Percentiles rank a stretch among this genome's conserved stretches.
Conservation (phyloP, 352 stramenopile genomes). For the Halophytophthora batemanensis region DNA sequence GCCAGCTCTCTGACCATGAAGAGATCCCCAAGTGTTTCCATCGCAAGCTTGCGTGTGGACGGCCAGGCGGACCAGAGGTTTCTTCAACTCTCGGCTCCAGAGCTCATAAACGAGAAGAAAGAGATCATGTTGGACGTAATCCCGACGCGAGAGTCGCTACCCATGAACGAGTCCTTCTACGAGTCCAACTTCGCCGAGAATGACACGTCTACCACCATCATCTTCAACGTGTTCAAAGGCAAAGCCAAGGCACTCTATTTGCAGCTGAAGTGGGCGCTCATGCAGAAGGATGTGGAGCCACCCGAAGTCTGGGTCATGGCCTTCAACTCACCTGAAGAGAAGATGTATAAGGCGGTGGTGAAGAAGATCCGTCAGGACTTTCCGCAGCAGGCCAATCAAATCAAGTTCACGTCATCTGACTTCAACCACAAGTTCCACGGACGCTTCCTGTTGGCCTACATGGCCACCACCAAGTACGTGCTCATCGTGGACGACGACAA, state of each 20-base stretch:
- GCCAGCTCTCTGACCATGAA: constrained; percentile 12
- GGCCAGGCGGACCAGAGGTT: constrained; percentile 16
- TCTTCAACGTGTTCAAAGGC: constrained; percentile 71
- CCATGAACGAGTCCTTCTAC: constrained; percentile 54
- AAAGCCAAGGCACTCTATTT: constrained; percentile 36
- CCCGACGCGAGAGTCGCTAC: constrained; percentile 18
- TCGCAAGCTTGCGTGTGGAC: constrained; percentile 14
- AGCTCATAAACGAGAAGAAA: background rate
- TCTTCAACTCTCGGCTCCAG: constrained; percentile 16
- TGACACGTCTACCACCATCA: constrained; percentile 66
- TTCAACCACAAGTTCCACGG: constrained; percentile 58
- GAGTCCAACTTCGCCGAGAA: constrained; percentile 20
- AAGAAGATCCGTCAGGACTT: constrained; percentile 22
- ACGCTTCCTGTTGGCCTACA: constrained; percentile 50
- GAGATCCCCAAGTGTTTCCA: constrained; percentile 1
- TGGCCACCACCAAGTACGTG: constrained; percentile 53
- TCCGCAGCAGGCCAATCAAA: constrained; percentile 14
- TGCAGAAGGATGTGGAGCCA: constrained; percentile 32
- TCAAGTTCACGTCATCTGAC: constrained; percentile 45
- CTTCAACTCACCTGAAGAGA: constrained; percentile 46
- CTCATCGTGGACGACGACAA: constrained; percentile 49
- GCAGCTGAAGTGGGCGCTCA: constrained; percentile 36
- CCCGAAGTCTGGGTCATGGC: constrained; percentile 65
- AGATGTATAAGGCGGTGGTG: constrained; percentile 40
- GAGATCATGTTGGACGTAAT: constrained; percentile 17